phyloP scores from a whole-genome alignment of 2,329 filamentous ascomycete genomes.

The Plectosphaerella sp. region DNA sequence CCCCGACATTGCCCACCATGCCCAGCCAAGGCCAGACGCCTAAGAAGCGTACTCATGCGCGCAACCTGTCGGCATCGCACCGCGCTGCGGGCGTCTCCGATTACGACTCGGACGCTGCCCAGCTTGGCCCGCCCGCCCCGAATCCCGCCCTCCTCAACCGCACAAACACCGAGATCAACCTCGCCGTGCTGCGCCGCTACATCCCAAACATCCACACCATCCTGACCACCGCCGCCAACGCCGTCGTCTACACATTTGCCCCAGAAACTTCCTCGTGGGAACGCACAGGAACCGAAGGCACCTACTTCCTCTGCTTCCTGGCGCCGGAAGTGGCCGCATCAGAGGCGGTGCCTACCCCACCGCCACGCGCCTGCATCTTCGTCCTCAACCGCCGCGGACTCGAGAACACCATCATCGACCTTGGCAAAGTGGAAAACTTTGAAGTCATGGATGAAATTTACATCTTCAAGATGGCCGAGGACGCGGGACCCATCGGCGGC shows the following conservation, averaged over 20 bases:
- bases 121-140: slow-evolving; percentile 28
- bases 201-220: slow-evolving; percentile 70
- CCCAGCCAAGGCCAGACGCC: slow-evolving; percentile 30
- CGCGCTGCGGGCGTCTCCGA: slow-evolving; percentile 42
- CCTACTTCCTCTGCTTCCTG: slow-evolving; percentile 79
- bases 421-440: slow-evolving; percentile 57
- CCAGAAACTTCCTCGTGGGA: slow-evolving; percentile 68
- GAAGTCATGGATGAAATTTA: slow-evolving; percentile 57
- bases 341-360: slow-evolving; percentile 18
- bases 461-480: slow-evolving; percentile 40
- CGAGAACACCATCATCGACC: slow-evolving; percentile 64
- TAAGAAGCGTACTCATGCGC: slow-evolving; percentile 31
- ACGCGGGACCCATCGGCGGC: slow-evolving; percentile 14
- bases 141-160: slow-evolving; percentile 54
- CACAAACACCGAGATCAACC: slow-evolving; percentile 82
- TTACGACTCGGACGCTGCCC: slow-evolving; percentile 62
- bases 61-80: slow-evolving; percentile 35
- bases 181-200: slow-evolving; percentile 77
- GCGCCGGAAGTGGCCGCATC: slow-evolving; percentile 21
- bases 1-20: slow-evolving; percentile 12
- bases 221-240: slow-evolving; percentile 77
- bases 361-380: slow-evolving; percentile 55
- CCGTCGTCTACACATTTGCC: slow-evolving; percentile 79
- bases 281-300: slow-evolving; percentile 80
- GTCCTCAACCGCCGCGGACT: slow-evolving; percentile 69